A percentile compares a stretch with the other conserved stretches of the same genome.
phyloP scores from a whole-genome alignment of 2,329 filamentous ascomycete species.

The Colletotrichum lini region DNA sequence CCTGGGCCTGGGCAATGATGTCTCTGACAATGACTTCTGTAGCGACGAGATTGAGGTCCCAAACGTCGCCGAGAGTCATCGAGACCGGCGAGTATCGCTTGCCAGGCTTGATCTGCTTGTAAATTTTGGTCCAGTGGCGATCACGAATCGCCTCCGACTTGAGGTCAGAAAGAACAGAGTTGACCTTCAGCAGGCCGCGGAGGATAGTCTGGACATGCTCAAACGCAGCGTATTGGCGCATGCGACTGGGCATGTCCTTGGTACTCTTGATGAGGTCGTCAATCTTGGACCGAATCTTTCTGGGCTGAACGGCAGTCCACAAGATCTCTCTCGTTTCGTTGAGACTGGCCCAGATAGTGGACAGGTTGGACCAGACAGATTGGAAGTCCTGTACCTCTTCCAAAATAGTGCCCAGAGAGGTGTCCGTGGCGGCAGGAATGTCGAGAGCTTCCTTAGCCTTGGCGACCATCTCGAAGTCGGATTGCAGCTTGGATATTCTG shows the following conservation, averaged over 20 bases:
- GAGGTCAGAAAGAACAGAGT: slow-evolving; percentile 87
- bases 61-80: slow-evolving; percentile 98
- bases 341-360: slow-evolving; percentile 95
- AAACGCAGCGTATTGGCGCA: slow-evolving; percentile 99
- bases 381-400: slow-evolving; percentile 99
- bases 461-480: slow-evolving; percentile 92
- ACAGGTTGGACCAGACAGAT: slow-evolving; percentile 96
- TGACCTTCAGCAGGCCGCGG: slow-evolving; percentile 91
- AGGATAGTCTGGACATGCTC: slow-evolving; percentile 96
- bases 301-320: slow-evolving; percentile 95
- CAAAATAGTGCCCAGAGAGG: slow-evolving; percentile 85
- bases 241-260: slow-evolving; percentile 98
- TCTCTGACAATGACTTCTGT: slow-evolving; percentile 91
- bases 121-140: slow-evolving; percentile 97
- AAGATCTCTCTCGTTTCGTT: slow-evolving; percentile 93
- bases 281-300: slow-evolving; percentile 90
- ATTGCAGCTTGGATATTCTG: slow-evolving; percentile 86
- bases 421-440: slow-evolving; percentile 84
- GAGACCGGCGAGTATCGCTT: slow-evolving; percentile 95
- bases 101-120: slow-evolving; percentile 92
- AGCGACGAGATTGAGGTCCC: slow-evolving; percentile 92
- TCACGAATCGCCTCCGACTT: slow-evolving; percentile 98
- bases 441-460: slow-evolving; percentile 98
- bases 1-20: slow-evolving; percentile 95
- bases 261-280: slow-evolving; percentile 97